Evolutionary conservation across 768 basidiomycete species (phyloP).

Genomic region (Lentinula sp.): DNA sequence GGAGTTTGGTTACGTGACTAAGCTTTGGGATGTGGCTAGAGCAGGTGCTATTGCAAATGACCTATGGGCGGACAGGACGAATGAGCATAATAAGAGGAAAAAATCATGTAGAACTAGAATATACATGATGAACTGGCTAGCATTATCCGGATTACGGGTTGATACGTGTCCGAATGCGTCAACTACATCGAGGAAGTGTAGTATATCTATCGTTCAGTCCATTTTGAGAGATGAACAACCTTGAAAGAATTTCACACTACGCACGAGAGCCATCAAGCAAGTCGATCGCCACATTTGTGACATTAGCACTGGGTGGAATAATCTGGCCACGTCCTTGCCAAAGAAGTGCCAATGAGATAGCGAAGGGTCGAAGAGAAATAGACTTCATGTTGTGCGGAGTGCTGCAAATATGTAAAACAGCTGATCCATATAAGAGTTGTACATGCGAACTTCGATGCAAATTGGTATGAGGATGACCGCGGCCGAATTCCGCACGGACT

Average conservation of each 20-base stretch:
- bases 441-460: background rate
- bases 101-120: background rate
- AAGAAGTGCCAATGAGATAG: background rate
- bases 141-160: constrained; percentile 14
- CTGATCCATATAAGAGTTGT: background rate
- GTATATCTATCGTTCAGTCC: constrained; percentile 8
- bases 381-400: background rate
- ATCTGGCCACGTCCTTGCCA: background rate
- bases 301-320: background rate
- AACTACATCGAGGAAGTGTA: constrained; percentile 15
- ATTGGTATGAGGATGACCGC: background rate
- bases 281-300: constrained; percentile 11
- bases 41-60: constrained; percentile 18
- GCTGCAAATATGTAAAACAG: background rate
- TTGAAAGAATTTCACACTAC: background rate
- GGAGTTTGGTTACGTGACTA: constrained; percentile 11
- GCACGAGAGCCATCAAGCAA: constrained; percentile 12
- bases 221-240: background rate
- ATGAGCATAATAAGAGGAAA: background rate
- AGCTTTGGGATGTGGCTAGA: constrained; percentile 13
- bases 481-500: background rate
- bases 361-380: background rate
- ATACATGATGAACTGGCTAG: constrained; percentile 16
- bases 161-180: constrained; percentile 18
- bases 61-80: constrained; percentile 1